Conservation (phyloP, 106 monocot species). For the Allium cepa region DNA sequence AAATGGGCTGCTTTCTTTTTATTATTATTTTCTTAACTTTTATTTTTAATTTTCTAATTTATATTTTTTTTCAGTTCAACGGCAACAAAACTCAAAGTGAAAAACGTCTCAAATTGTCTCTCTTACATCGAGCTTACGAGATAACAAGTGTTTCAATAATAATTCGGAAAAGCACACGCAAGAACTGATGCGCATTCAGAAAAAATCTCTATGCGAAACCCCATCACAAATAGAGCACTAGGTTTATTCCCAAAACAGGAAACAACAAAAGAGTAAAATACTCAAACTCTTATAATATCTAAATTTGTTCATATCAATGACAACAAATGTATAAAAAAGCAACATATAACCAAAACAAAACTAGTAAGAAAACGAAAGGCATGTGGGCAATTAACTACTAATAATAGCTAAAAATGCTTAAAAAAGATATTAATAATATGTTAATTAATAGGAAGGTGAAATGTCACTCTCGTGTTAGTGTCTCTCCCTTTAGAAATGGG, state of each 20-base stretch:
- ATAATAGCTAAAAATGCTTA: background rate
- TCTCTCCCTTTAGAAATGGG: slow-evolving; percentile 4
- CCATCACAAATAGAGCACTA: background rate
- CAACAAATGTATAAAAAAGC: background rate
- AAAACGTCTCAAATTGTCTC: background rate
- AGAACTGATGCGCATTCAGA: background rate
- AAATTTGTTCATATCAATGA: background rate
- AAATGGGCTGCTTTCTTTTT: no score
- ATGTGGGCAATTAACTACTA: background rate
- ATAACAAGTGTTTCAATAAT: no score
- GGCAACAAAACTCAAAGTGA: background rate
- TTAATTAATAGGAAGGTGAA: slow-evolving; percentile 1
- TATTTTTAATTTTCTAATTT: no score
- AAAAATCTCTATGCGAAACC: no score
- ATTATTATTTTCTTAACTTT: no score
- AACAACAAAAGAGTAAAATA: background rate
- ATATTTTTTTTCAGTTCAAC: background rate
- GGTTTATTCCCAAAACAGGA: background rate
- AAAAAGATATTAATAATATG: background rate
- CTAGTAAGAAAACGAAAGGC: background rate
- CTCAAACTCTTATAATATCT: background rate
- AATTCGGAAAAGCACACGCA: background rate
- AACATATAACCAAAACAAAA: background rate
- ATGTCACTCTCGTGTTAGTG: background rate
- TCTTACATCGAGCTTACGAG: background rate